These are phyloP conservation scores for Peterozyma toletana DNA, from an alignment of 805 yeast genomes.

Conservation along the genomic window DNA sequence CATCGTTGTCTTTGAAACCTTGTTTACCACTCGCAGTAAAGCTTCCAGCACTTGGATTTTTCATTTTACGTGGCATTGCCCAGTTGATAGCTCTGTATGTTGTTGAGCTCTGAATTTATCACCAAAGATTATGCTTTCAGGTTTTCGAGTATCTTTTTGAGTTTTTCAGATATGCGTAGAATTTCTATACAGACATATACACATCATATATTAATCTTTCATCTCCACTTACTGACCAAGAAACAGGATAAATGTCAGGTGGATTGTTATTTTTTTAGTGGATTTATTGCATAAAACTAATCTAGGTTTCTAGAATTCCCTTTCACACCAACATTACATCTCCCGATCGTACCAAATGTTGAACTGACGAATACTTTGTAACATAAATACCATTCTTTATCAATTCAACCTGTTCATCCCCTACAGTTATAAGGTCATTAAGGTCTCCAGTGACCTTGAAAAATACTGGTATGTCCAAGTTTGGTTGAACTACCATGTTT, in stretches of 20 bases:
- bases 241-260: no score
- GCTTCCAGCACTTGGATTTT: background rate
- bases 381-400: conserved; percentile 66
- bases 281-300: no score
- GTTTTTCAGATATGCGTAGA: background rate
- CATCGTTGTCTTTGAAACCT: conserved; percentile 1
- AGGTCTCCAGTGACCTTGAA: conserved; percentile 41
- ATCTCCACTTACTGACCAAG: no score
- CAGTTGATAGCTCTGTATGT: no score
- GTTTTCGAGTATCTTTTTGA: background rate
- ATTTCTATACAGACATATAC: no score
- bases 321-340: conserved; percentile 3
- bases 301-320: no score
- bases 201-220: no score
- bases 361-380: conserved; percentile 49
- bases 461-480: conserved; percentile 71
- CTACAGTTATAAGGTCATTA: conserved; percentile 33
- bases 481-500: conserved; percentile 77
- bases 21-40: background rate
- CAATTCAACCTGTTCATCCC: conserved; percentile 51
- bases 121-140: no score
- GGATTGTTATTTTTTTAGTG: no score
- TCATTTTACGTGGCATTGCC: no score
- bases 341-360: conserved; percentile 15
- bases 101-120: no score